Percentiles rank a stretch among this genome's conserved stretches.
Conservation (phyloP, 345 rosid species). For the Populus euphratica region DNA sequence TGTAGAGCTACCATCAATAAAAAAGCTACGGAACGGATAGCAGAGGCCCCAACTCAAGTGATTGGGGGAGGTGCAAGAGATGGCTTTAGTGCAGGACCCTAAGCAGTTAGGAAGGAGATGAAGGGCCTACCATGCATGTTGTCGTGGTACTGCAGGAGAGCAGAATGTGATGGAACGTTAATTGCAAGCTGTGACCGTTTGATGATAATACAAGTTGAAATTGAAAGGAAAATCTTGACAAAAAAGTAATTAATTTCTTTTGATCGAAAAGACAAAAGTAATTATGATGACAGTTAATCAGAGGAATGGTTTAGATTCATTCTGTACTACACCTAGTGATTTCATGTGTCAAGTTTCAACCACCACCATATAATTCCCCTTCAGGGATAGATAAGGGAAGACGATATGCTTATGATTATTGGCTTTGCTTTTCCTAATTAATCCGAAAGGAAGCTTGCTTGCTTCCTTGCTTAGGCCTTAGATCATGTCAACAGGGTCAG, state of each 20-base stretch:
- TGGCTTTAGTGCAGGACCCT: too few relatives aligned
- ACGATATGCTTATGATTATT: background rate
- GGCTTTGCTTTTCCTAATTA: slow-evolving; percentile 17
- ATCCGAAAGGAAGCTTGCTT: background rate
- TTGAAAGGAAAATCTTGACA: slow-evolving; percentile 4
- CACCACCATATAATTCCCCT: slow-evolving; percentile 12
- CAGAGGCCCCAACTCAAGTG: too few relatives aligned
- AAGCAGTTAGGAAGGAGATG: too few relatives aligned
- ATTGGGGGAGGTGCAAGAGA: too few relatives aligned
- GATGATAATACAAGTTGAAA: background rate
- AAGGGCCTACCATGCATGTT: too few relatives aligned
- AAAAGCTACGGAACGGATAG: too few relatives aligned
- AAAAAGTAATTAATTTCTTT: slow-evolving; percentile 1
- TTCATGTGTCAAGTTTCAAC: background rate
- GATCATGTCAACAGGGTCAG: too few relatives aligned
- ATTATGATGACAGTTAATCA: slow-evolving; percentile 7
- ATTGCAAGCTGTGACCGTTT: background rate
- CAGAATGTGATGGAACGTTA: too few relatives aligned
- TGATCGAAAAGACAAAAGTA: background rate
- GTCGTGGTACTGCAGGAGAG: too few relatives aligned
- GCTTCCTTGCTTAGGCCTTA: too few relatives aligned
- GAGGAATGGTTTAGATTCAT: slow-evolving; percentile 19
- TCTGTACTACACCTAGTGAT: background rate
- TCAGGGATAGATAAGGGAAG: background rate
- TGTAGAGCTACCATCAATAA: too few relatives aligned